Evolutionary conservation across 2,329 filamentous ascomycete species (phyloP).

Genomic region (Biscogniauxia sp.): DNA sequence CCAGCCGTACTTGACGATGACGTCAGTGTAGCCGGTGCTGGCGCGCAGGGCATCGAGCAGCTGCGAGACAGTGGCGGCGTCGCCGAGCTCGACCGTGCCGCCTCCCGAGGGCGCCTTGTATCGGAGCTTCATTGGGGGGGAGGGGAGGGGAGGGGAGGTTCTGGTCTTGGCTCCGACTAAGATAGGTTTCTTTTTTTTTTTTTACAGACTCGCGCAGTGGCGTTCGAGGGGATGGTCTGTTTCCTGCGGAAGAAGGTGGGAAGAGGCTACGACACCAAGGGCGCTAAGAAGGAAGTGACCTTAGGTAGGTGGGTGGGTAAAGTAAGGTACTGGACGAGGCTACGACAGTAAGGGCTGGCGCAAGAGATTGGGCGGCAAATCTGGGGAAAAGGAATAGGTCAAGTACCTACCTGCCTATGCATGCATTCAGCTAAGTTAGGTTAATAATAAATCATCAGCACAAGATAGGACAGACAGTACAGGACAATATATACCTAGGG

Average conservation of each 20-base stretch:
- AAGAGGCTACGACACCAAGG: not conserved
- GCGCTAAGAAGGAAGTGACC: too few relatives aligned
- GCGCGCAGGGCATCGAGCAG: slow-evolving; percentile 60
- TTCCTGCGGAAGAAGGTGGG: not conserved
- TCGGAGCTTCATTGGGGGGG: slow-evolving; percentile 63
- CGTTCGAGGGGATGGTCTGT: not conserved
- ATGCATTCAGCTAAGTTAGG: not conserved
- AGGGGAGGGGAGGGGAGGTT: not conserved
- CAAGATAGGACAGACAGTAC: too few relatives aligned
- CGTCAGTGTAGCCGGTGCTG: slow-evolving; percentile 62
- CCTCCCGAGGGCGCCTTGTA: slow-evolving; percentile 73
- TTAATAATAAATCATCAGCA: not conserved
- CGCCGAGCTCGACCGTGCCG: slow-evolving; percentile 65
- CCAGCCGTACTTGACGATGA: slow-evolving; percentile 81
- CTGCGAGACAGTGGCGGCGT: slow-evolving; percentile 63
- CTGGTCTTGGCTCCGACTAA: not conserved
- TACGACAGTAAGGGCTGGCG: not conserved
- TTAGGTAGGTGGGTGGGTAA: too few relatives aligned
- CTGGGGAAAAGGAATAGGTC: not conserved
- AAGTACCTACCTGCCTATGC: too few relatives aligned
- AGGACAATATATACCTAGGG: too few relatives aligned
- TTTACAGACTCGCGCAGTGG: not conserved
- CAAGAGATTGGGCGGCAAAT: not conserved
- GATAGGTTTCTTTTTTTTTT: too few relatives aligned
- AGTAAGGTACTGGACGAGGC: too few relatives aligned